Base-by-base conservation (phyloP, 2,329 filamentous ascomycete genomes). In the Arthroderma sp. region DNA sequence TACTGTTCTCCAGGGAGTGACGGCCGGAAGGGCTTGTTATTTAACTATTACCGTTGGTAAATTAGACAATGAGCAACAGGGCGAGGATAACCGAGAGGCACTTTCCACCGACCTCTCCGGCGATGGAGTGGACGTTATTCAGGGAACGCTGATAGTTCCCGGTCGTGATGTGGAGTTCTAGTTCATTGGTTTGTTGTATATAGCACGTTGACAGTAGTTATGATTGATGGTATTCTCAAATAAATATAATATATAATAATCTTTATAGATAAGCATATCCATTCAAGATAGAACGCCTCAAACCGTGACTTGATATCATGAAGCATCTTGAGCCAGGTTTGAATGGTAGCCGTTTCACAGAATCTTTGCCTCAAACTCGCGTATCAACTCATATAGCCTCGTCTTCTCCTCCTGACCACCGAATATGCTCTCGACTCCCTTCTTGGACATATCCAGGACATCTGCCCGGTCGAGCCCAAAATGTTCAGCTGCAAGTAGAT, bases 401-500 rank as follows among this genome's bases (percentile, higher is more conserved):
- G 51, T 30, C 42, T 62, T 83, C 54, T 86, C 80, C 9, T 69
- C 63, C 2, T 78, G 68, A 0, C 72, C 73, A 1, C 73, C 76
- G 54, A 91, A 89, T 29, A 86, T 84, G 2, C 73, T 70, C 11
- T 77, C 70, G 3, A 84, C 72, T 0, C 74, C 73, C 48, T 74
- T 73, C 40, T 72, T 70, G n/a, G 75, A 77, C 15, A 89, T 61
- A 0, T 59, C 58, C 45, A 77, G 68, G 5, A 80, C 53, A 22
- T 74, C 67, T 1, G 53, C 45, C 9, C 64, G 59, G 29, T 53
- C 57, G 9, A 91, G 68, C 0, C 63, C 58, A 55, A 91, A 91
- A 57, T 88, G 78, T 51, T 79, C 62, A 1, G 82, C 78, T 3
- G 83, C 82, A 2, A 91, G 73, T 5, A 70, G 66, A 60, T 88